These are phyloP conservation scores for Kappamyces sp. DNA, from an alignment of 192 early-diverging fungal species.

Conservation along the genomic window DNA sequence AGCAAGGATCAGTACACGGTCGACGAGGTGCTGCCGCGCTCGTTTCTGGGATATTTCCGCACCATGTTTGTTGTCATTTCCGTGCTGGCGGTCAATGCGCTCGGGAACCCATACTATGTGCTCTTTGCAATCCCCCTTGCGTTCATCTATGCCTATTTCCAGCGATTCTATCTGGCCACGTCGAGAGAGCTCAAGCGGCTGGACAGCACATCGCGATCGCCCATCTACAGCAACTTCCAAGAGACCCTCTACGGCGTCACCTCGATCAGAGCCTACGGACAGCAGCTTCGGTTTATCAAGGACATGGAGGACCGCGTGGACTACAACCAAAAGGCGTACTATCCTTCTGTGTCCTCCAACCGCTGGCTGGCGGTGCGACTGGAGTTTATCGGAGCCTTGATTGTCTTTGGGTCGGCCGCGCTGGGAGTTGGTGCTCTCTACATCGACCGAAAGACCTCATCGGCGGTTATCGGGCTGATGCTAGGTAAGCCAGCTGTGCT, in stretches of 20 bases:
- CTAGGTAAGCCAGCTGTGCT: constrained; percentile 15
- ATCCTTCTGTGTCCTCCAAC: constrained; percentile 58
- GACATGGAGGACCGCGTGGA: constrained; percentile 70
- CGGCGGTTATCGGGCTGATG: constrained; percentile 48
- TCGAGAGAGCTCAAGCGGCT: constrained; percentile 56
- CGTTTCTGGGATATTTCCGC: constrained; percentile 45
- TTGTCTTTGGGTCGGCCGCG: constrained; percentile 73
- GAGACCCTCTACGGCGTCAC: constrained; percentile 51
- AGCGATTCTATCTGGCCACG: constrained; percentile 45
- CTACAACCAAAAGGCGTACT: constrained; percentile 72
- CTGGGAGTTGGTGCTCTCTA: constrained; percentile 62
- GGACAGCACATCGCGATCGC: constrained; percentile 47
- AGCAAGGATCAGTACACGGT: constrained; percentile 78
- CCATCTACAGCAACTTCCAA: constrained; percentile 51
- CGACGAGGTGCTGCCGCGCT: constrained; percentile 59
- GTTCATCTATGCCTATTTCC: constrained; percentile 45
- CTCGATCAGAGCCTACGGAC: constrained; percentile 55
- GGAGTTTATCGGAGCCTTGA: constrained; percentile 70
- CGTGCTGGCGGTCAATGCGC: constrained; percentile 43
- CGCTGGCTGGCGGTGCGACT: constrained; percentile 63
- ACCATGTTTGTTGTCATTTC: constrained; percentile 43
- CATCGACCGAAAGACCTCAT: constrained; percentile 39
- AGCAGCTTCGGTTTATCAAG: constrained; percentile 53
- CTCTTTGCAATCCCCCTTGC: constrained; percentile 44
- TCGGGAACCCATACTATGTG: constrained; percentile 40